phyloP scores from a whole-genome alignment of 2,329 filamentous ascomycete genomes.

The Nothophoma quercina region DNA sequence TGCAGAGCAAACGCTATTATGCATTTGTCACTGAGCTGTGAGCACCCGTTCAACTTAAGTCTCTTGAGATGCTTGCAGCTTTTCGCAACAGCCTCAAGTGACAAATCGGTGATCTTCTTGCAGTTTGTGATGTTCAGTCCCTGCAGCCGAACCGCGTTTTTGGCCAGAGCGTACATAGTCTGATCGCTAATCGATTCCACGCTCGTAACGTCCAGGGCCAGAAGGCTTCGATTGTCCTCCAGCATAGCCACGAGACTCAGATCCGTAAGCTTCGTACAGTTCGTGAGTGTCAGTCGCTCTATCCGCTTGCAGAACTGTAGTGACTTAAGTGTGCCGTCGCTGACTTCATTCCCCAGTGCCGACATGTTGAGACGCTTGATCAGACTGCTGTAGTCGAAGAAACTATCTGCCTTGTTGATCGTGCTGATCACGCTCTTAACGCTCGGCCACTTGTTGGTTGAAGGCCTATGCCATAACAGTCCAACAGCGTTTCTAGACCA shows the following conservation, averaged over 20 bases:
- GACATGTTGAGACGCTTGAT: slow-evolving; percentile 93
- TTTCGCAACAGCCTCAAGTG: slow-evolving; percentile 79
- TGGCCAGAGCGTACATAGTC: slow-evolving; percentile 78
- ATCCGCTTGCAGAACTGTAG: slow-evolving; percentile 87
- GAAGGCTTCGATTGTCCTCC: slow-evolving; percentile 77
- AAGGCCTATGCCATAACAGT: slow-evolving; percentile 91
- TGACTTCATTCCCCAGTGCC: slow-evolving; percentile 76
- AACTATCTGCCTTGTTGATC: slow-evolving; percentile 74
- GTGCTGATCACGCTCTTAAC: slow-evolving; percentile 82
- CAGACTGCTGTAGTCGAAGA: slow-evolving; percentile 88
- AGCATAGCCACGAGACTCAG: slow-evolving; percentile 81
- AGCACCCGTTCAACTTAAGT: slow-evolving; percentile 94
- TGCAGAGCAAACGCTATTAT: slow-evolving; percentile 86
- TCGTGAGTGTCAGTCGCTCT: slow-evolving; percentile 90
- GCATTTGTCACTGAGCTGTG: slow-evolving; percentile 81
- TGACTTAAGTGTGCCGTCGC: slow-evolving; percentile 86
- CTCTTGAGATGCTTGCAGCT: slow-evolving; percentile 87
- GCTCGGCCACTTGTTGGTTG: slow-evolving; percentile 86
- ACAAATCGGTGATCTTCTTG: slow-evolving; percentile 83
- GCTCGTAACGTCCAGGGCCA: slow-evolving; percentile 89
- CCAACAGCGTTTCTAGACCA: slow-evolving; percentile 95
- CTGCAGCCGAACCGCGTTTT: slow-evolving; percentile 84
- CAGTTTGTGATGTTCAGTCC: slow-evolving; percentile 93
- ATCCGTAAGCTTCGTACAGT: slow-evolving; percentile 86
- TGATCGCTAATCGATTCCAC: slow-evolving; percentile 81